phyloP scores from a whole-genome alignment of 1,284 basidiomycete species.

The Filobasidium uniguttulatum region DNA sequence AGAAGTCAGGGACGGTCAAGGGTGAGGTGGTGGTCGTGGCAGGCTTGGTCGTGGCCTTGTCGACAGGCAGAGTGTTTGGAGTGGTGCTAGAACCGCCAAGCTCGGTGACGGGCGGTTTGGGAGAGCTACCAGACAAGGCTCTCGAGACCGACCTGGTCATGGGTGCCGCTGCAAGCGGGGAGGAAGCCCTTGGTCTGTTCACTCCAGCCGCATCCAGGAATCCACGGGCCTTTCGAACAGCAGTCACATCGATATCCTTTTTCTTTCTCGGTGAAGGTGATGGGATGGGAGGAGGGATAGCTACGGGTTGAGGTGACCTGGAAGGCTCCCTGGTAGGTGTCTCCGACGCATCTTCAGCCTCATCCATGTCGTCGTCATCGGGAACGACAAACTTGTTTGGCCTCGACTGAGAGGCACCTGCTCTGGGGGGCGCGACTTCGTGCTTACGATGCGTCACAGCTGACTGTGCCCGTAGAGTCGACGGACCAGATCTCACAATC shows the following conservation, averaged over 20 bases:
- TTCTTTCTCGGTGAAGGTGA: background rate
- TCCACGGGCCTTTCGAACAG: background rate
- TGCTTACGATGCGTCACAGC: background rate
- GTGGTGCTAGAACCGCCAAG: too few relatives aligned
- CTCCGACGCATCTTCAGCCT: background rate
- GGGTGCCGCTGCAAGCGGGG: background rate
- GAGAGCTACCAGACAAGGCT: background rate
- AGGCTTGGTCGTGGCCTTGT: too few relatives aligned
- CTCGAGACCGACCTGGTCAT: background rate
- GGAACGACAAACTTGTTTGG: background rate
- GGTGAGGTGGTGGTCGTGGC: too few relatives aligned
- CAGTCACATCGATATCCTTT: constrained; percentile 1
- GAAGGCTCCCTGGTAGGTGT: background rate
- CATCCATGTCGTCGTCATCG: background rate
- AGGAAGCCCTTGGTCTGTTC: background rate
- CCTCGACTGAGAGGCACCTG: background rate
- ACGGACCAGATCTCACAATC: background rate
- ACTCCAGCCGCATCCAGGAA: background rate
- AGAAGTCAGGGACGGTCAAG: background rate
- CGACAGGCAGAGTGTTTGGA: too few relatives aligned
- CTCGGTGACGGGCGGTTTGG: background rate
- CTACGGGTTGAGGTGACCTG: background rate
- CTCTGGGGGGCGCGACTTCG: background rate
- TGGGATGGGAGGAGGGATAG: background rate
- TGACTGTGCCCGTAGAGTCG: background rate